Base-by-base conservation (phyloP, 2,329 filamentous ascomycete species). In the Penicillium sp. region DNA sequence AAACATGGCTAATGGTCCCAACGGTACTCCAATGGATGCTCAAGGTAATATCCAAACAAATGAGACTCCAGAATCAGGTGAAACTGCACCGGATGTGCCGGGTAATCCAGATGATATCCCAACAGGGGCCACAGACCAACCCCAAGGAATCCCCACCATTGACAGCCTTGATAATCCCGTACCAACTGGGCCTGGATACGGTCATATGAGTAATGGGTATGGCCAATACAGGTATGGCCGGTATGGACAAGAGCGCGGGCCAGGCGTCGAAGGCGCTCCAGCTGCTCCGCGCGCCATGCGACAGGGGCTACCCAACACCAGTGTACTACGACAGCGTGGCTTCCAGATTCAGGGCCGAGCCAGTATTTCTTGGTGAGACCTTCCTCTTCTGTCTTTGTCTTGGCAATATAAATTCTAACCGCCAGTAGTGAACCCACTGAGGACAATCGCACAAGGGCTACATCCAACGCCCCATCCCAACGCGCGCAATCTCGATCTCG, bases 231-330 rank as follows among this genome's bases (percentile, higher is more conserved):
- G 71, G 8, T 73, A 69, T 69, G 70, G 76, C 61, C 72, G 77
- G 67, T 75, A 75, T 46, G 73, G 72, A 31, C 77, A 73, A 41
- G 74, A 76, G 65, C 78, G 78, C 56, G 81, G 81, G 56, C 76
- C 91, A 82, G 83, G 83, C 38, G 83, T 86, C 51, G 79, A 79
- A 69, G 84, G 84, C 76, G 94, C 94, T 29, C 94, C 94, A 29
- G 96, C 89, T 53, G 94, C 92, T 10, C 94, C 94, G 47, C 92
- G 94, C 76, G 94, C 94, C 19, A 96, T 97, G 91, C 85, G 93
- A 61, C 89, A 94, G 75, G 91, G 92, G 31, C 80, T 92, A 11
- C 89, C 90, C 50, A 95, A 95, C 73, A 92, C 88, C 56, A 90
- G 89, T 64, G 83, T 90, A 52, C 83, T 87, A 62, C 84, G 89